Evolutionary conservation across 1,139 yeast species (phyloP), one percentile per base, ranked within the genome.

Genomic region (Blastobotrys indianensis): DNA sequence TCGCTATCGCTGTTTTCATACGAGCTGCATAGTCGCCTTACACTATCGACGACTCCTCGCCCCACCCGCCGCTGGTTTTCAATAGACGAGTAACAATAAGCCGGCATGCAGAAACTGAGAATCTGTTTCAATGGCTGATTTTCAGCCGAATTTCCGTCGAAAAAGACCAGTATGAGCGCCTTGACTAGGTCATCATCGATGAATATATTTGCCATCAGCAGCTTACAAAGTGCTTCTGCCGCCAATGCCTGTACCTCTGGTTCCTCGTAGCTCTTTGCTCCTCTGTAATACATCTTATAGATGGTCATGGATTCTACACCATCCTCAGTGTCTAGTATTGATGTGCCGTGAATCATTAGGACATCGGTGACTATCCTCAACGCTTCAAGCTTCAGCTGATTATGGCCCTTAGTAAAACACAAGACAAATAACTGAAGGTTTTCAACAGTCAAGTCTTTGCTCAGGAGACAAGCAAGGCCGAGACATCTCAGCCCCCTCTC

Each of bases 41-140:
- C 64, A 6, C 85, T 78, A 61, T 84, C 94, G 2, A 83, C 80
- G 16, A 81, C 80, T 13, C 83, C 73, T 17, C 77, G 68, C 5
- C 82, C 76, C 59, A 90, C 68, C 51, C 82, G 73, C 42, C 74
- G 73, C 62, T 88, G 97, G 63, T 88, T 95, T 25, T 70, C 71
- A 1, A 74, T 68, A 54, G 84, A 90, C 35, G 96, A 85, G 60
- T 79, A 85, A 32, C 94, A 83, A 61, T 86, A 88, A 0, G 86
- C 95, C 0, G 97, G 97, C 33, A 92, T 73, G 60, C 96, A 88
- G 61, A 86, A 88, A 9, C 94, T 80, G 50, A 90, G 76, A 1
- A 86, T 84, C 65, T 92, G 97, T 47, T 82, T 75, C 52, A 90
- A 69, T 13, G 80, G 79, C 50, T 78, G 82, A 56, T 88, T 87